Conservation (phyloP, 2,329 filamentous ascomycete species). For the Fonsecaea pugnacius region DNA sequence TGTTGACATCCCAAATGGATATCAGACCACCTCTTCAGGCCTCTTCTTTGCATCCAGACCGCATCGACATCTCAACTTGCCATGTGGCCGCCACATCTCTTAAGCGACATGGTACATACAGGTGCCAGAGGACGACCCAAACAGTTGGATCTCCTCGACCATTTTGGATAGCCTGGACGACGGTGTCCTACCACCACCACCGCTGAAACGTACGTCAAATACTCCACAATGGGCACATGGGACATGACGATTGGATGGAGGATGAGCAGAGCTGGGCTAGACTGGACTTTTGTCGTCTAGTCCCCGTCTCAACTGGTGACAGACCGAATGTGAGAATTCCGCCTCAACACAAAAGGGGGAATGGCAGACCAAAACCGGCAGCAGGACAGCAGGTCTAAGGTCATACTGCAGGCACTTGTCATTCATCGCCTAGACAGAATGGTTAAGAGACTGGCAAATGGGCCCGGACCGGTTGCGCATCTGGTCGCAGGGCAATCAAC, state of each 20-base stretch:
- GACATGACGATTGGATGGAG: neutral
- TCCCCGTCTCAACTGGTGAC: neutral
- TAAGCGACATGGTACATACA: neutral
- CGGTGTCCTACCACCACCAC: neutral
- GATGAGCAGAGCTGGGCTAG: neutral
- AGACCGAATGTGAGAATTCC: neutral
- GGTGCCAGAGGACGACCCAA: neutral
- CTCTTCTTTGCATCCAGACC: conserved; percentile 5
- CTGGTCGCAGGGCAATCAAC: neutral
- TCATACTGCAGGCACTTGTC: conserved; percentile 4
- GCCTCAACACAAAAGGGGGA: neutral
- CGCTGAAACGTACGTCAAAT: neutral
- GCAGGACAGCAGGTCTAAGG: neutral
- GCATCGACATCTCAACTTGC: neutral
- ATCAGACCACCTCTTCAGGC: neutral
- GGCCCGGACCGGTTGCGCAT: neutral
- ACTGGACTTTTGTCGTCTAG: neutral
- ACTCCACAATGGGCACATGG: neutral
- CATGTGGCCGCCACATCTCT: conserved; percentile 21
- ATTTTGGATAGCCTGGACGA: neutral
- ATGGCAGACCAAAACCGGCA: neutral
- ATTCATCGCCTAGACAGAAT: neutral
- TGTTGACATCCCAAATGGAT: neutral
- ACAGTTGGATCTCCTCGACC: neutral
- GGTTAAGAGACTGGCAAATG: neutral